Conservation (phyloP, 2,329 filamentous ascomycete genomes). For the Pseudocercospora cruenta region DNA sequence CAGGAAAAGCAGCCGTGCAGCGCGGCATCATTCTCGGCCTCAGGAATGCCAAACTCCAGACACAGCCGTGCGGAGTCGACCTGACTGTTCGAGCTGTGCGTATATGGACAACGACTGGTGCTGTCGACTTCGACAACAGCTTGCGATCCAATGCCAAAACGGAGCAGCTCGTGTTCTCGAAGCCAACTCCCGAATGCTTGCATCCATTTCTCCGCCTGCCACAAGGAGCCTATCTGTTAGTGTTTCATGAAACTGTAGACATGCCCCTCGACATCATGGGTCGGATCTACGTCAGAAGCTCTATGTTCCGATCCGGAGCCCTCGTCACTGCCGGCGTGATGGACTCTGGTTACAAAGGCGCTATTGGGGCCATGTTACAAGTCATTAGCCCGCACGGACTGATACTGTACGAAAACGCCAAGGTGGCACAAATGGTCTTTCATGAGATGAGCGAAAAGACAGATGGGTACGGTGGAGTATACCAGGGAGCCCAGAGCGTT, state of each 20-base stretch:
- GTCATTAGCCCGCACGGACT: slow-evolving; percentile 36
- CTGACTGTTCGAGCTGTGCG: slow-evolving; percentile 20
- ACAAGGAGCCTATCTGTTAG: slow-evolving; percentile 43
- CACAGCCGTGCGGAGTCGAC: slow-evolving; percentile 28
- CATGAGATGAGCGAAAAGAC: slow-evolving; percentile 43
- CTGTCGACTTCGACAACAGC: slow-evolving; percentile 22
- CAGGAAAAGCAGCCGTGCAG: slow-evolving; percentile 16
- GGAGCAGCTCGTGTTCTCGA: slow-evolving; percentile 6
- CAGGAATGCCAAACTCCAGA: slow-evolving; percentile 13
- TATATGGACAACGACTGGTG: slow-evolving; percentile 20
- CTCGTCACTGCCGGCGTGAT: slow-evolving; percentile 45
- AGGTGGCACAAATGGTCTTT: slow-evolving; percentile 48
- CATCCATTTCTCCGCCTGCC: not conserved
- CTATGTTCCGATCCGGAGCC: slow-evolving; percentile 47
- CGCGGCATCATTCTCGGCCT: slow-evolving; percentile 18
- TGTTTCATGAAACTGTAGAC: slow-evolving; percentile 47
- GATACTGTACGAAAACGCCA: slow-evolving; percentile 40
- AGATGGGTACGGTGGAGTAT: slow-evolving; percentile 44
- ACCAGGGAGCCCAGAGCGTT: slow-evolving; percentile 35
- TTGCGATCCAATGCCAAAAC: slow-evolving; percentile 12
- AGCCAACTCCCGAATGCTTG: not conserved
- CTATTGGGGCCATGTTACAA: slow-evolving; percentile 45
- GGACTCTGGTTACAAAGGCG: slow-evolving; percentile 49
- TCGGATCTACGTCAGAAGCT: slow-evolving; percentile 44
- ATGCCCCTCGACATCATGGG: slow-evolving; percentile 48